Base-by-base conservation (phyloP, 78 protist genomes). In the Dictyostelium purpureum region DNA sequence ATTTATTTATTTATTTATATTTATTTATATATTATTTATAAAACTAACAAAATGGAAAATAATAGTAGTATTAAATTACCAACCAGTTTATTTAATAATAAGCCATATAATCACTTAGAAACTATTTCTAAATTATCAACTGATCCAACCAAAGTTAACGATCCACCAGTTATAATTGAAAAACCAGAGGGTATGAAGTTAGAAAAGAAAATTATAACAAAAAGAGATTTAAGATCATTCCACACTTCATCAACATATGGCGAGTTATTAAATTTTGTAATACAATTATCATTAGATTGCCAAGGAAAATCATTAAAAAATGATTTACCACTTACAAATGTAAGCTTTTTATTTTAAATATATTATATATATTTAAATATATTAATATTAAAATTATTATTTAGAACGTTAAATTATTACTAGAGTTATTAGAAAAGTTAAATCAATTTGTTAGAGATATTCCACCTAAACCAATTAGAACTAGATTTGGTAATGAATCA, bases 401-500 rank as follows among this genome's bases (percentile, higher is more conserved):
- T 47, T 37, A 79, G 74, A 65, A 79, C 28, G 37, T 81, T 14
- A 51, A 81, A 11, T 49, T 33, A 35, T n/a, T 51, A 5, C 3
- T 35, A 66, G 0, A 6, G 18, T 37, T 81, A 35, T 52, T 81
- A 40, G 67, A 81, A 40, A 31, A 69, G 51, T 35, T 81, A 12
- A 26, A 35, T 56, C 24, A 33, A 40, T 69, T 67, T 49, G 38
- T 81, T 21, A 52, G 57, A 16, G 79, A 81, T 31, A 81, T 81
- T 37, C 89, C 89, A 65, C 89, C 89, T 26, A 81, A 69, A 81
- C 74, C 67, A 69, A 52, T 47, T 4, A 81, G 89, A 69, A 81
- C 89, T n/a, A 81, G 89, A 69, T 81, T 81, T 51, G 89, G 89
- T n/a, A 81, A 81, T 81, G 89, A 81, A 69, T 81, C 89, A 51